Base-by-base conservation (phyloP, 306 rosid species). In the Astragalus membranaceus region DNA sequence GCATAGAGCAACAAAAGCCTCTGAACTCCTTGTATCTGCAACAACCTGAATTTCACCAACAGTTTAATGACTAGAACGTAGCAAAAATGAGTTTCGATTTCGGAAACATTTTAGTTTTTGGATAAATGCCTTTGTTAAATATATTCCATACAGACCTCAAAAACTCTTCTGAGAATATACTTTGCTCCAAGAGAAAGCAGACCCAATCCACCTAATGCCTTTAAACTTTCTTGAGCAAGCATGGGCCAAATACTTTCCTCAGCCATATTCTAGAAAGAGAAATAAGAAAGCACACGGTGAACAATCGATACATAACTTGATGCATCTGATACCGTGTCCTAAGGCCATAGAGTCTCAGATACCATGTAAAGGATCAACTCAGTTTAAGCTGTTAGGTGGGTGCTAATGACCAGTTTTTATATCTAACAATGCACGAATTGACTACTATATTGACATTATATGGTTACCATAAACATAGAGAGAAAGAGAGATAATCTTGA, bases 1-100 rank as follows among this genome's bases (percentile, higher is more conserved):
- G 88, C 97, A 95, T 60, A 95, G 99, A 23, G 99, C 97, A 73
- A 95, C 96, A 80, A 95, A 95, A 77, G 97, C 99, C 87, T 95
- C 99, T 36, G 99, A 88, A 81, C 99, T 95, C 86, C 97, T 95
- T 56, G 99, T 86, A 83, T 95, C 99, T 44, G 99, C 99, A 63
- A 95, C 96, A 83, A 95, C 86, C 99, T 95, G 92, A 78, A 77
- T 67, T 81, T 70, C 60, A 66, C 72, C 81, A 81, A 75, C 65
- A 83, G 54, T 33, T 81, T 77, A 80, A 52, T 63, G 59, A 74
- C 73, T 56, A 48, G 44, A 51, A 56, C 47, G 57, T 14, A 42
- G 54, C 55, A 74, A 73, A 75, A 66, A 37, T 57, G 74, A 43
- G 54, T 59, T 33, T 29, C 53, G 60, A 16, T 47, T 39, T 41